Conservation (phyloP, 805 yeast genomes). For the Nakazawaea wyomingensis region DNA sequence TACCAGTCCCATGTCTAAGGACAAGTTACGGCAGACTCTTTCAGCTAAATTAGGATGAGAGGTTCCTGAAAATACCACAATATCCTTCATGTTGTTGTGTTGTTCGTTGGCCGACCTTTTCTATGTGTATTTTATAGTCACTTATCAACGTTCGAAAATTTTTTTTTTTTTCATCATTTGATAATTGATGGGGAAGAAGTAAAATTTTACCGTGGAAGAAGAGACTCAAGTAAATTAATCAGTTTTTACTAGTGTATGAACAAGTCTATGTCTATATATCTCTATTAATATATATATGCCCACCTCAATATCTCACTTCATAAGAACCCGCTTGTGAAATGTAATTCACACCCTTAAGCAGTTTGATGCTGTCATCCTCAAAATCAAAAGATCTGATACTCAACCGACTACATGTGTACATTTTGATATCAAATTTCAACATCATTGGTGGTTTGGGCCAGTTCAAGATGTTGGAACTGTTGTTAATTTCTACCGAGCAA, state of each 20-base stretch:
- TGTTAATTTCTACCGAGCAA: conserved; percentile 45
- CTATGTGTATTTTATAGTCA: too few relatives aligned
- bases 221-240: too few relatives aligned
- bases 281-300: too few relatives aligned
- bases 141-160: neutral
- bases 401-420: conserved; percentile 75
- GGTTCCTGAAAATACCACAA: conserved; percentile 85
- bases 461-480: conserved; percentile 19
- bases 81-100: conserved; percentile 56
- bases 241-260: too few relatives aligned
- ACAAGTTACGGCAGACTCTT: conserved; percentile 70
- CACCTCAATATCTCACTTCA: conserved; percentile 59
- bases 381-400: conserved; percentile 70
- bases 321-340: conserved; percentile 71
- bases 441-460: conserved; percentile 79
- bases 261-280: too few relatives aligned
- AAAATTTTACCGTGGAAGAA: neutral
- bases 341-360: conserved; percentile 88
- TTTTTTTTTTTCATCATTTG: conserved; percentile 1
- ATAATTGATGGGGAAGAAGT: neutral
- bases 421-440: conserved; percentile 60
- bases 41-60: conserved; percentile 79
- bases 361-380: conserved; percentile 39
- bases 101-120: neutral
- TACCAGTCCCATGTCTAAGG: conserved; percentile 68